Evolutionary conservation across 1,139 yeast species (phyloP).

Genomic region (Geotrichum restrictum): DNA sequence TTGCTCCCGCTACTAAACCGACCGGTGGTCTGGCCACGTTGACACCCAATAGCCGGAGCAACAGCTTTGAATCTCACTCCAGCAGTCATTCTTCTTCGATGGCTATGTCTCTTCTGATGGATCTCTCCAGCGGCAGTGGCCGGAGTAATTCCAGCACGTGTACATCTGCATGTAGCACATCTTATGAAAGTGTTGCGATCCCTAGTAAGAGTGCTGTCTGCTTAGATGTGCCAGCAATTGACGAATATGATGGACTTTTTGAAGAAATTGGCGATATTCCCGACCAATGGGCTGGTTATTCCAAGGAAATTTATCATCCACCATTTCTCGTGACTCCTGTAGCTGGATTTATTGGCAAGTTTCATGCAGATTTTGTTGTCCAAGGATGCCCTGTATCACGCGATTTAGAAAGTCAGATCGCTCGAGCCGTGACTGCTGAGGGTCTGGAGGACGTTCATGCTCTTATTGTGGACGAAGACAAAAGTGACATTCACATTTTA

Average conservation of each 20-base stretch:
- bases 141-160: neutral
- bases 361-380: slow-evolving; percentile 11
- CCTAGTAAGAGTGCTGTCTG: slow-evolving; percentile 14
- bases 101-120: neutral
- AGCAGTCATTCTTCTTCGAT: slow-evolving; percentile 5
- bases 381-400: neutral
- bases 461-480: neutral
- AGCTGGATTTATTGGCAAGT: slow-evolving; percentile 5
- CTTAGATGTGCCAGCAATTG: slow-evolving; percentile 14
- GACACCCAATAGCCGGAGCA: slow-evolving; percentile 5
- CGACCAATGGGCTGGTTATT: neutral
- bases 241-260: neutral
- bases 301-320: neutral
- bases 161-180: neutral
- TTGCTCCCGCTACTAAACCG: neutral
- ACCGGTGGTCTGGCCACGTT: neutral
- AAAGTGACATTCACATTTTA: neutral
- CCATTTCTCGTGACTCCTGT: slow-evolving; percentile 1
- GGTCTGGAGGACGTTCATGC: neutral
- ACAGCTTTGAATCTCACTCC: neutral
- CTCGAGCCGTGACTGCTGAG: neutral
- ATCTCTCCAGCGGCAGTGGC: neutral
- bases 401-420: neutral
- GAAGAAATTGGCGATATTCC: neutral
- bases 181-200: slow-evolving; percentile 11